phyloP scores from a whole-genome alignment of 2,329 filamentous ascomycete genomes.

The Colletotrichum sansevieriae region DNA sequence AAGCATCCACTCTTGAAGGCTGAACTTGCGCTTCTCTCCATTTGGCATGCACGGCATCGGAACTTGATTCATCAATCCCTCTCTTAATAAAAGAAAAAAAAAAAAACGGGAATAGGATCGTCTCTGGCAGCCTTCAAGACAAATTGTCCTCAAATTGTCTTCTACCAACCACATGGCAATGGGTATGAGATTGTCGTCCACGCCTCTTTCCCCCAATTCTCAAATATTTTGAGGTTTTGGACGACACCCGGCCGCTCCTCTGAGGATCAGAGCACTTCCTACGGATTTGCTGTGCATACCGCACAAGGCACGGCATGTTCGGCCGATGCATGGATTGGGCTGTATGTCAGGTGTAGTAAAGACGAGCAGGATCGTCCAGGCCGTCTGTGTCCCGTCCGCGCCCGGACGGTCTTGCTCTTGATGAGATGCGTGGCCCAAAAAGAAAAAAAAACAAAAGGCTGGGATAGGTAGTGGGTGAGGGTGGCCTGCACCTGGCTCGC shows the following conservation, averaged over 20 bases:
- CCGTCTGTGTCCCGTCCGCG: constrained; percentile 33
- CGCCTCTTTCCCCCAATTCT: background rate
- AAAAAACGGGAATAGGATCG: no score
- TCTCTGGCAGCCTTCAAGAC: no score
- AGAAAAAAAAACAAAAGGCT: constrained; percentile 6
- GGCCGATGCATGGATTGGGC: constrained; percentile 35
- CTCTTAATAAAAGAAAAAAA: no score
- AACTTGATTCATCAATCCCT: no score
- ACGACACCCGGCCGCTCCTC: background rate
- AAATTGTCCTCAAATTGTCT: no score
- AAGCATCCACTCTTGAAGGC: constrained; percentile 7
- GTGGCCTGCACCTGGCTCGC: constrained; percentile 24
- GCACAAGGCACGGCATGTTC: constrained; percentile 10
- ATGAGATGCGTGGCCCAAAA: constrained; percentile 21
- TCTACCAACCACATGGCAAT: no score
- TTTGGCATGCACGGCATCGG: background rate
- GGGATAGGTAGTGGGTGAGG: background rate
- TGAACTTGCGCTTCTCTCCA: background rate
- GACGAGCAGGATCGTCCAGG: constrained; percentile 32
- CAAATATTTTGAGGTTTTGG: background rate
- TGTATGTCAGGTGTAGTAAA: constrained; percentile 33
- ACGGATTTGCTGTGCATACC: constrained; percentile 7
- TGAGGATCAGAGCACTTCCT: background rate
- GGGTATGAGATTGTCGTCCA: no score
- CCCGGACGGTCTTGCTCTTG: constrained; percentile 26